These are phyloP conservation scores for Phytophthora rubi DNA, from an alignment of 352 stramenopile genomes.

Conservation along the genomic window DNA sequence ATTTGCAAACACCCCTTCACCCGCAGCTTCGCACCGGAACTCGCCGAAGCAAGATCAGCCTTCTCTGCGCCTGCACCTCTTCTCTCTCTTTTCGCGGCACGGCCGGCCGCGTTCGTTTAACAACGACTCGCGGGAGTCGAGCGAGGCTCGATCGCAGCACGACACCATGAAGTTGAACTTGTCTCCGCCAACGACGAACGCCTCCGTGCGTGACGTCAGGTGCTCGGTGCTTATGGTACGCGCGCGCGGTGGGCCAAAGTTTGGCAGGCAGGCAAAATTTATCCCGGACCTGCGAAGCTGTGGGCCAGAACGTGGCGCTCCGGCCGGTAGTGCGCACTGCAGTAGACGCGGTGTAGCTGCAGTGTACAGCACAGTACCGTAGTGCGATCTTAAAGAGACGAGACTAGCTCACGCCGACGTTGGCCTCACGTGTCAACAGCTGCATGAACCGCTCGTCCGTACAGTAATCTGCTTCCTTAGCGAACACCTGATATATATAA, in stretches of 20 bases:
- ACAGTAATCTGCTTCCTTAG: no score
- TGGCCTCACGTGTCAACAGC: slow-evolving; percentile 20
- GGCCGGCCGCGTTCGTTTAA: not conserved
- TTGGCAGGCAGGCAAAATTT: slow-evolving; percentile 6
- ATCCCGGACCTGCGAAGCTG: not conserved
- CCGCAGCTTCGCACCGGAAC: slow-evolving; percentile 25
- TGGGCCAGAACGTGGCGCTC: not conserved
- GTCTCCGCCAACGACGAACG: not conserved
- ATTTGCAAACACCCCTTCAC: slow-evolving; percentile 31
- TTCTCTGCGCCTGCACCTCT: not conserved
- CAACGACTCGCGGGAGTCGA: not conserved
- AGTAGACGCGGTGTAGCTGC: no score
- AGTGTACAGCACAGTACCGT: not conserved
- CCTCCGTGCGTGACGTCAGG: slow-evolving; percentile 12
- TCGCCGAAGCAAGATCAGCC: slow-evolving; percentile 7
- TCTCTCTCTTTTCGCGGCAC: not conserved
- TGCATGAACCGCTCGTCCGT: slow-evolving; percentile 16
- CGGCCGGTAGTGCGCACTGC: no score
- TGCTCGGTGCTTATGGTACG: slow-evolving; percentile 9
- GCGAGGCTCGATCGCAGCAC: not conserved
- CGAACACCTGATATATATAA: no score
- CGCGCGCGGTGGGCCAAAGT: not conserved
- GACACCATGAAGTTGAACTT: slow-evolving; percentile 1
- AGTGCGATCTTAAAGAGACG: slow-evolving; percentile 31
- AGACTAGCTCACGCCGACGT: slow-evolving; percentile 24